phyloP scores from a whole-genome alignment of 306 rosid species.

The Cicer bijugum region DNA sequence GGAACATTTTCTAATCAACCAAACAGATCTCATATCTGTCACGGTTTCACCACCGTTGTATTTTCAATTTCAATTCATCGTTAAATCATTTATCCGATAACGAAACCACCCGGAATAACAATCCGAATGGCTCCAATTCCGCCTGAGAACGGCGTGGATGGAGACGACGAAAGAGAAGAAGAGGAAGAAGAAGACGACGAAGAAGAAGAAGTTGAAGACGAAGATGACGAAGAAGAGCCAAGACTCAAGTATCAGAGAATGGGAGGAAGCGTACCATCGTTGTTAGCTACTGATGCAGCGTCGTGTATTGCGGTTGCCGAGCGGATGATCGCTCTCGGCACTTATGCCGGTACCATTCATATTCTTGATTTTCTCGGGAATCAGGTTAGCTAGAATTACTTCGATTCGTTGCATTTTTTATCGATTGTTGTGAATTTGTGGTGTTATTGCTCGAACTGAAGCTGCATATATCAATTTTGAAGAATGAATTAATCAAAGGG shows the following conservation, averaged over 20 bases:
- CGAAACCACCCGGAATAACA: conserved; percentile 49
- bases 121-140: conserved; percentile 86
- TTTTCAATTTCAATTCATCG: neutral
- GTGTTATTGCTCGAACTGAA: conserved; percentile 21
- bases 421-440: neutral
- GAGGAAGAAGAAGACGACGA: conserved; percentile 70
- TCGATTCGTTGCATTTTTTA: conserved; percentile 5
- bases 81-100: neutral
- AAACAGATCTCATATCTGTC: conserved; percentile 44
- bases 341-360: conserved; percentile 81
- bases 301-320: conserved; percentile 89
- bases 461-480: conserved; percentile 22
- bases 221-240: conserved; percentile 82
- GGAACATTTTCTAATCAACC: conserved; percentile 34
- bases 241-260: conserved; percentile 96
- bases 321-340: conserved; percentile 96
- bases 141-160: conserved; percentile 79
- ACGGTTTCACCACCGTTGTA: neutral
- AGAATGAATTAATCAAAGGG: neutral
- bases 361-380: conserved; percentile 97
- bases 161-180: conserved; percentile 91
- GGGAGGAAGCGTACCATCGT: conserved; percentile 92
- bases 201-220: conserved; percentile 56
- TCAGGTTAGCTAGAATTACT: conserved; percentile 60
- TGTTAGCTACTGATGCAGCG: conserved; percentile 83